phyloP scores from a whole-genome alignment of 2,329 filamentous ascomycete genomes.

The Keithomyces neogunnii region DNA sequence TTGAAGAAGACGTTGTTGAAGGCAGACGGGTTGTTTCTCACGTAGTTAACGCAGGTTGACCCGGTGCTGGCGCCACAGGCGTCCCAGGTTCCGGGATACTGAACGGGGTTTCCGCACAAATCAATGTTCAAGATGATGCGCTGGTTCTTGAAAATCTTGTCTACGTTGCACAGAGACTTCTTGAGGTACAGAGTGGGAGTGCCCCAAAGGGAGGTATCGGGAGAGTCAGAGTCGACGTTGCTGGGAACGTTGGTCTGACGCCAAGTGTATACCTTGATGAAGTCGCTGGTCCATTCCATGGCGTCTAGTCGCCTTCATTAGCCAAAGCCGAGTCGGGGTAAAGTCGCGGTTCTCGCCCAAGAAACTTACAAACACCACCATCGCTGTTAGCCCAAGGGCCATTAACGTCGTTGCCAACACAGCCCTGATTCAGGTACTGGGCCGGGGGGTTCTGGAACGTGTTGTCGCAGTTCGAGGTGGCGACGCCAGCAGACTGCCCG shows the following conservation, averaged over 20 bases:
- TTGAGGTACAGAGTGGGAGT: slow-evolving; percentile 54
- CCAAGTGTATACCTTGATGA: slow-evolving; percentile 35
- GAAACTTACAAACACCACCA: slow-evolving; percentile 35
- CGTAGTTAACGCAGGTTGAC: slow-evolving; percentile 26
- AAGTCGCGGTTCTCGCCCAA: slow-evolving; percentile 20
- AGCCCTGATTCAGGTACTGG: slow-evolving; percentile 32
- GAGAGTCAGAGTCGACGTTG: slow-evolving; percentile 32
- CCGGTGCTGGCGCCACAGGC: slow-evolving; percentile 16
- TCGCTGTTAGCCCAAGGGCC: slow-evolving; percentile 27
- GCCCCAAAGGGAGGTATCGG: slow-evolving; percentile 58
- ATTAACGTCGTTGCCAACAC: slow-evolving; percentile 28
- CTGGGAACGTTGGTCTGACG: slow-evolving; percentile 19
- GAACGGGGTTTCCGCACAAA: slow-evolving; percentile 62
- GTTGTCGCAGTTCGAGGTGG: slow-evolving; percentile 33
- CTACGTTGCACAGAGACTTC: slow-evolving; percentile 51
- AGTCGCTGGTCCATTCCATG: slow-evolving; percentile 31
- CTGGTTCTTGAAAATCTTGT: slow-evolving; percentile 54
- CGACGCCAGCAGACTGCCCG: slow-evolving; percentile 22
- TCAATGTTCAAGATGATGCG: slow-evolving; percentile 66
- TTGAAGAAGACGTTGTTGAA: slow-evolving; percentile 34
- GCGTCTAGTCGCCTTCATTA: slow-evolving; percentile 19
- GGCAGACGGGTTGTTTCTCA: slow-evolving; percentile 24
- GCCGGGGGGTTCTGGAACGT: slow-evolving; percentile 19
- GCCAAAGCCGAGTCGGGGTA: not conserved
- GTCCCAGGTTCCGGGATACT: slow-evolving; percentile 17